Base-by-base conservation (phyloP, 805 yeast species). In the Saccharomyces jurei region DNA sequence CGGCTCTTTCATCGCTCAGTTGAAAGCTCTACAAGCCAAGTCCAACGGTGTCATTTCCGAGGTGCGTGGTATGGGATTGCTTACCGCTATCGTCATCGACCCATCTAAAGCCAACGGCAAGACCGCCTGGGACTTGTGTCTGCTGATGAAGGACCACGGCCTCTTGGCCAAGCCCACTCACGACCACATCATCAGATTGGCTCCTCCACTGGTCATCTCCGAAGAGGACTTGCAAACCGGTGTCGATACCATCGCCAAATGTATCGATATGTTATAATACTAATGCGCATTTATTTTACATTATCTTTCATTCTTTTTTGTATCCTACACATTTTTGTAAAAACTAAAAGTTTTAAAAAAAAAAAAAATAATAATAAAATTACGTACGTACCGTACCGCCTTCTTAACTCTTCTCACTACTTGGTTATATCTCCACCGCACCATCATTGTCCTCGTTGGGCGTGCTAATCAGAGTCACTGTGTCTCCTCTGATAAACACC, bases 401-500 rank as follows among this genome's bases (percentile, higher is more conserved):
- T 22, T 17, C 22, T 21, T 46, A 17, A 17, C 8, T n/a, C 27
- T 17, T 14, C 26, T 46, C 10, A 5, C 28, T 46, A 3, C 6
- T 41, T 22, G 17, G 5, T 8, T 32, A 50, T 50, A 17, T 17
- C 26, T 21, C 26, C 27, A n/a, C 46, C 27, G 41, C 41, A 31
- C 50, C 53, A 51, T 36, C 46, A 48, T 61, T 68, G 11, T 66
- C 70, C 9, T 66, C 68, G 29, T 67, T 52, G 25, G 77, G 74
- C 4, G 84, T 77, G 52, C 86, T 83, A 52, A 94, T 84, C 61
- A 91, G 78, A 51, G 95, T 89, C 48, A 94, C 98, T 2, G 95
- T 84, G 72, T 94, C 99, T n/a, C 99, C 99, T 74, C 99, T 84
- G 14, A 94, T 91, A 72, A 92, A 92, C 47, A 94, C 83, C 90